Evolutionary conservation across 1,139 yeast genomes (phyloP).

Genomic region (Pichia sp.): DNA sequence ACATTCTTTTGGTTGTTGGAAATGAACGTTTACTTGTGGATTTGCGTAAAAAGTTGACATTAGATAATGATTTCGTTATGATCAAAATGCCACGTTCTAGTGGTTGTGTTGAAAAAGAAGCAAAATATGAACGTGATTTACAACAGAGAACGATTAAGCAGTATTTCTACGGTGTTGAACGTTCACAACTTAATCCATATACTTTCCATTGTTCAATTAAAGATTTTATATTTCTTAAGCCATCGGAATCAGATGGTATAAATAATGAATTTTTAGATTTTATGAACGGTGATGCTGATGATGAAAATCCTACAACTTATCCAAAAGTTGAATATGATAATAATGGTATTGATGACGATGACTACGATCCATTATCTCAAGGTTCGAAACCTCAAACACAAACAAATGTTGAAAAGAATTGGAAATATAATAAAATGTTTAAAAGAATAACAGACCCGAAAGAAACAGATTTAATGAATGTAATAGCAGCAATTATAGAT

Average conservation of each 20-base stretch:
- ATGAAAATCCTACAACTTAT: conserved; percentile 41
- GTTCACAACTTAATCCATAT: conserved; percentile 70
- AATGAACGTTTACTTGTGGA: conserved; percentile 62
- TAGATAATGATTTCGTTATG: conserved; percentile 32
- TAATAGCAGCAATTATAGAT: conserved; percentile 25
- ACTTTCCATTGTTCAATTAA: conserved; percentile 50
- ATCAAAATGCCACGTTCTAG: conserved; percentile 65
- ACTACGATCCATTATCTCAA: conserved; percentile 8
- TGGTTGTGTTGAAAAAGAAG: conserved; percentile 72
- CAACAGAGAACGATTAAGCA: conserved; percentile 78
- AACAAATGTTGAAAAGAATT: conserved; percentile 36
- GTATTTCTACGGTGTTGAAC: conserved; percentile 77
- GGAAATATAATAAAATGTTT: conserved; percentile 22
- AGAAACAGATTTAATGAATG: conserved; percentile 24
- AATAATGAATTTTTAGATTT: conserved; percentile 20
- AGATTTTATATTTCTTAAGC: conserved; percentile 45
- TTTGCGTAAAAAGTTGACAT: conserved; percentile 45
- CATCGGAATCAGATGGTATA: conserved; percentile 31
- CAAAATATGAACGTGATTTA: conserved; percentile 54
- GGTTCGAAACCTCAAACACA: background rate
- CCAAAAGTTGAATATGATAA: background rate
- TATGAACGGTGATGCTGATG: conserved; percentile 41
- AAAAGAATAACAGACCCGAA: conserved; percentile 11
- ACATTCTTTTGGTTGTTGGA: conserved; percentile 53
- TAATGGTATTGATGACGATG: conserved; percentile 7